A percentile compares a stretch with the other conserved stretches of the same genome.
These are phyloP conservation scores for Paecilomyces sp. DNA, from an alignment of 2,329 filamentous ascomycete genomes.

Conservation along the genomic window DNA sequence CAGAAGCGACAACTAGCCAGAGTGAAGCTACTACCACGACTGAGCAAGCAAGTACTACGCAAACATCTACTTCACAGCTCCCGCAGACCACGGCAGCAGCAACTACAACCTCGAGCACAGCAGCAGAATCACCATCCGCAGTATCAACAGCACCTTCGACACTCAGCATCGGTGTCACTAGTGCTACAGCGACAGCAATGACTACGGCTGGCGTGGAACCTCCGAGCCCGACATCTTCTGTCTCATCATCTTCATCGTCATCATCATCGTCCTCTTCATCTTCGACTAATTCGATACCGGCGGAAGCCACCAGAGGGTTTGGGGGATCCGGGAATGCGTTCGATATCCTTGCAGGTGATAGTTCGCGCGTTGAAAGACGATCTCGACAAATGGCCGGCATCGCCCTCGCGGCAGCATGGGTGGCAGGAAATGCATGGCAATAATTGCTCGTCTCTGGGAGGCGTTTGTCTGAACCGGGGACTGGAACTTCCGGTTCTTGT, in stretches of 20 bases:
- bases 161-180: background rate
- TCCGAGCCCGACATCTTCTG: background rate
- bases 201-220: background rate
- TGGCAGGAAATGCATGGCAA: background rate
- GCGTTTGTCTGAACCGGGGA: background rate
- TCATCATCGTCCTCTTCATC: background rate
- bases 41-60: background rate
- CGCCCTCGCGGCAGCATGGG: background rate
- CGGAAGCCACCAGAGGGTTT: background rate
- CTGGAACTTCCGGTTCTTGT: background rate
- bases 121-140: background rate
- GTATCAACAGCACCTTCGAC: background rate
- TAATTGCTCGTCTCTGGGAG: background rate
- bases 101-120: background rate
- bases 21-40: background rate
- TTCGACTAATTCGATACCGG: background rate
- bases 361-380: background rate
- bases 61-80: background rate
- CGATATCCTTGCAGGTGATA: conserved; percentile 1
- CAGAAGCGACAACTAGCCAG: background rate
- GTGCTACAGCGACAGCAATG: background rate
- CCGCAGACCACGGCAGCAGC: background rate
- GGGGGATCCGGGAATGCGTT: conserved; percentile 1
- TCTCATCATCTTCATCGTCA: background rate
- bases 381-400: background rate